These are phyloP conservation scores for Dothideomycetes sp. DNA, from an alignment of 2,329 filamentous ascomycete species.

Conservation along the genomic window DNA sequence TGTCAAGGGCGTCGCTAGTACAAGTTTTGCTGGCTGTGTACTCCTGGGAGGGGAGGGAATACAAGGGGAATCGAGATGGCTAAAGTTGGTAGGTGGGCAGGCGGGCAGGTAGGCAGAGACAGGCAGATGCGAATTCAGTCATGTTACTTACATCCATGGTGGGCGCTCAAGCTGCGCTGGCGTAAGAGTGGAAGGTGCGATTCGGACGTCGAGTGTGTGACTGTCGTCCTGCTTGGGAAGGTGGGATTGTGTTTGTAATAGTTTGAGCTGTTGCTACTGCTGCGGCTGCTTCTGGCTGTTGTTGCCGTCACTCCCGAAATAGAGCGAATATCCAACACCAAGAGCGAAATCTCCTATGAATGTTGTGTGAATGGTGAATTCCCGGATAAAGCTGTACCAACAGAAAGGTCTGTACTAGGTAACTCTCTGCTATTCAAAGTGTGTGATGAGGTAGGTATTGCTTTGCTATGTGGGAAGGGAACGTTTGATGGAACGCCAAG, in stretches of 20 bases:
- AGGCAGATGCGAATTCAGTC: constrained; percentile 2
- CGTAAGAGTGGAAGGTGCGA: constrained; percentile 5
- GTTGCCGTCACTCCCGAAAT: background rate
- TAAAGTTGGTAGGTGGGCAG: background rate
- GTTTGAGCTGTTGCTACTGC: background rate
- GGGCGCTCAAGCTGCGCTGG: constrained; percentile 1
- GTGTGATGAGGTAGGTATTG: too few relatives aligned
- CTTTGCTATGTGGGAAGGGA: too few relatives aligned
- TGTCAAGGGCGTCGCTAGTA: too few relatives aligned
- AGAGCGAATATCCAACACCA: too few relatives aligned
- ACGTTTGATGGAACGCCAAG: too few relatives aligned
- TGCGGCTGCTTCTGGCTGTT: constrained; percentile 6
- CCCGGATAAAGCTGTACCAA: too few relatives aligned
- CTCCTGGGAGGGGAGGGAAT: too few relatives aligned
- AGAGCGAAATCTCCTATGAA: too few relatives aligned
- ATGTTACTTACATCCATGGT: constrained; percentile 12
- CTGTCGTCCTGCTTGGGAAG: background rate
- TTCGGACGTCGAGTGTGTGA: background rate
- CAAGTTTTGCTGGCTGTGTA: too few relatives aligned
- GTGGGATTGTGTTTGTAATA: constrained; percentile 8
- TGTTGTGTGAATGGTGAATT: too few relatives aligned
- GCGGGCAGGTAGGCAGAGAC: constrained; percentile 10
- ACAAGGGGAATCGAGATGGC: constrained; percentile 2
- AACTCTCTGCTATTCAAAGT: too few relatives aligned
- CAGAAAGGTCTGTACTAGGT: too few relatives aligned